Evolutionary conservation across 148 eudicot genomes (phyloP).

Genomic region (Salicornia ramosissima): DNA sequence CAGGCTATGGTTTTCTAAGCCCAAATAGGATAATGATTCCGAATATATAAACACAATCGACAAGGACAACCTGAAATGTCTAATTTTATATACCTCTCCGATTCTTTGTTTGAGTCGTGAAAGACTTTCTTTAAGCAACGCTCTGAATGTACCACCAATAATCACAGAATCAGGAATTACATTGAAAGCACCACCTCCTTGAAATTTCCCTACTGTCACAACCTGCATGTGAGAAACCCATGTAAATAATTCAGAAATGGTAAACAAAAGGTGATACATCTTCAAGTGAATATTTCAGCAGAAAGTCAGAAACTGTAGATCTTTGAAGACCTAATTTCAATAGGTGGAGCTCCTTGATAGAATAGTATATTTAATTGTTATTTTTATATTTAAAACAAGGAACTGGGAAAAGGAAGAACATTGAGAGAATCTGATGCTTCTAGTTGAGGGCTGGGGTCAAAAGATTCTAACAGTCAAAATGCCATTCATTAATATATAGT

Average conservation of each 20-base stretch:
- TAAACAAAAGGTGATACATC: slow-evolving; percentile 1
- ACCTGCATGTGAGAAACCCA: slow-evolving; percentile 43
- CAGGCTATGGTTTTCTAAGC: too few relatives aligned
- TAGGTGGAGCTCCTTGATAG: not conserved
- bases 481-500: slow-evolving; percentile 8
- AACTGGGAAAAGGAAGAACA: not conserved
- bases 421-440: slow-evolving; percentile 14
- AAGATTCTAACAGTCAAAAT: not conserved
- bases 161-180: slow-evolving; percentile 95
- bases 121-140: slow-evolving; percentile 63
- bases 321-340: slow-evolving; percentile 2
- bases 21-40: not conserved
- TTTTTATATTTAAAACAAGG: not conserved
- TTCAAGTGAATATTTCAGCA: slow-evolving; percentile 2
- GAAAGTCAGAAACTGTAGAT: not conserved
- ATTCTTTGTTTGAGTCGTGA: slow-evolving; percentile 63
- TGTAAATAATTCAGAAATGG: not conserved
- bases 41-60: not conserved
- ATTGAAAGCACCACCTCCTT: slow-evolving; percentile 96
- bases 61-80: not conserved
- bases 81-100: slow-evolving; percentile 72
- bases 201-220: slow-evolving; percentile 87
- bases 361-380: not conserved
- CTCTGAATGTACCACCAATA: slow-evolving; percentile 91
- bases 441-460: not conserved